These are phyloP conservation scores for Botrytis porri DNA, from an alignment of 2,329 filamentous ascomycete species.

Conservation along the genomic window DNA sequence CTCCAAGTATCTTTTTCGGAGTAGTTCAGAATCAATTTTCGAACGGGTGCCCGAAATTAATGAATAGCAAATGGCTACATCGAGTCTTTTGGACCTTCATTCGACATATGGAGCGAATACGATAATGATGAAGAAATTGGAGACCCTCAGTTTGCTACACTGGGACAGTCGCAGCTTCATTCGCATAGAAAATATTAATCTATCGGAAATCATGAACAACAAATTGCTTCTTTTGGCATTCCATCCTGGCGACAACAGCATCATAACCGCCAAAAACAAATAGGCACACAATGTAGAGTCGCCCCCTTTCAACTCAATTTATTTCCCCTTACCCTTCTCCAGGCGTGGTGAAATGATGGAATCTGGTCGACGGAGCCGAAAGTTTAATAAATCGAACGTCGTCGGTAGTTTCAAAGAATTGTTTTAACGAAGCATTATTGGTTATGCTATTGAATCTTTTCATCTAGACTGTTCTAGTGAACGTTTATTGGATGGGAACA, in stretches of 20 bases:
- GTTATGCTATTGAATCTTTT: background rate
- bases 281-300: background rate
- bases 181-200: background rate
- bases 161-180: background rate
- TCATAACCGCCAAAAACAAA: background rate
- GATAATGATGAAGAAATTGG: background rate
- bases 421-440: background rate
- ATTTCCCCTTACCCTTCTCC: background rate
- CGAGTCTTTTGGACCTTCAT: background rate
- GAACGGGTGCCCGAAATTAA: background rate
- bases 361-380: background rate
- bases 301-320: background rate
- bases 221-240: background rate
- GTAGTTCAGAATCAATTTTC: background rate
- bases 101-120: background rate
- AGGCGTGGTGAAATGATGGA: background rate
- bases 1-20: background rate
- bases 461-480: background rate
- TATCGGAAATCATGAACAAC: background rate
- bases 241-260: background rate
- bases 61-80: background rate
- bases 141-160: background rate
- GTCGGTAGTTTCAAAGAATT: constrained; percentile 1
- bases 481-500: background rate
- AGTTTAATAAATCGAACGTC: background rate